Percentiles rank a stretch among this genome's conserved stretches.
Evolutionary conservation across 306 rosid species (phyloP).

Genomic region (Luffa aegyptiaca): DNA sequence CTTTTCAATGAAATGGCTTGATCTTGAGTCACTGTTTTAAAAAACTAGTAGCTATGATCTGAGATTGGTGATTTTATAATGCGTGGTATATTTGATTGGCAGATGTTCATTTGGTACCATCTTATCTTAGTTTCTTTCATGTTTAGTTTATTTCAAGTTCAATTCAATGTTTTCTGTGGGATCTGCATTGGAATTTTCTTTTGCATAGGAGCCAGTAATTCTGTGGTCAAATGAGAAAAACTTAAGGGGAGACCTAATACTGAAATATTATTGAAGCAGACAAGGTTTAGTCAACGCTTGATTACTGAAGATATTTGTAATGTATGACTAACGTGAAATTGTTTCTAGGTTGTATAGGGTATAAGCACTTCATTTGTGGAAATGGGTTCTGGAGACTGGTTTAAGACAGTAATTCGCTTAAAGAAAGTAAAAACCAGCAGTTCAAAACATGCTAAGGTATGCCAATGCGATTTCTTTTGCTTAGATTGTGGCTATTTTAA

Average conservation of each 20-base stretch:
- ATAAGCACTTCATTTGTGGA: constrained; percentile 15
- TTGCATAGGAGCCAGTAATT: not conserved
- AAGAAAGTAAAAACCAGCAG: constrained; percentile 49
- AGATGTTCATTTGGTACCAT: not conserved
- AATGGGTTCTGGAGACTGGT: constrained; percentile 96
- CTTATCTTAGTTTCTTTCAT: not conserved
- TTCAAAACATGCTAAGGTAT: constrained; percentile 71
- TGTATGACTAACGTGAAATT: constrained; percentile 3
- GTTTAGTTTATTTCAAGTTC: not conserved
- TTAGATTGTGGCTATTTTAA: not conserved
- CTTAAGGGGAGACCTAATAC: not conserved
- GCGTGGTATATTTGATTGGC: not conserved
- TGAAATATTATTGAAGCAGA: constrained; percentile 1
- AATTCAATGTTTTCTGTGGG: not conserved
- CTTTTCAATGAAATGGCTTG: not conserved
- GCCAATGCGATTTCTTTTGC: not conserved
- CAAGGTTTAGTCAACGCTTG: constrained; percentile 8
- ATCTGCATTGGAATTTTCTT: not conserved
- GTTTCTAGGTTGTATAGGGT: constrained; percentile 34
- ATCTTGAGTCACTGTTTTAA: not conserved
- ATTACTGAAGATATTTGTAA: constrained; percentile 19
- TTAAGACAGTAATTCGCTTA: constrained; percentile 51
- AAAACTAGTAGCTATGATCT: not conserved
- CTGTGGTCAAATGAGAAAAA: not conserved
- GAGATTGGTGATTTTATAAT: not conserved